Evolutionary conservation across 2,329 filamentous ascomycete genomes (phyloP).

Genomic region (Stachybotrys echinatus): DNA sequence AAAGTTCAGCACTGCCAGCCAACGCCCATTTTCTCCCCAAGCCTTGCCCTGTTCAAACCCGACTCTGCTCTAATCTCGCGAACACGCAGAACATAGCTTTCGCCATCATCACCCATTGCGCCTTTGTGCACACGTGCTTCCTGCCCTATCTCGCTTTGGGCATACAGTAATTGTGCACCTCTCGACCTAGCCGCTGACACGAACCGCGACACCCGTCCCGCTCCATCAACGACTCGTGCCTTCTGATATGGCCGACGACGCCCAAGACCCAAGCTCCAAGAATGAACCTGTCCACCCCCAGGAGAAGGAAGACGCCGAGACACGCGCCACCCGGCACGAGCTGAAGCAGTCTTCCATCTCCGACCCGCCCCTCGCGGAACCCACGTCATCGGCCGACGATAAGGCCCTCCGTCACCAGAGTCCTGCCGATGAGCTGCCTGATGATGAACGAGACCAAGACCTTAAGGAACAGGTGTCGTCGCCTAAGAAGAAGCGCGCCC

Average conservation of each 20-base stretch:
- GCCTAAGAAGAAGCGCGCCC: slow-evolving; percentile 62
- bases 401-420: slow-evolving; percentile 22
- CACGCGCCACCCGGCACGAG: slow-evolving; percentile 58
- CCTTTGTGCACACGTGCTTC: too few species aligned
- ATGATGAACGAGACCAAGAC: slow-evolving; percentile 23
- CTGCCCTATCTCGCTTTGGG: too few species aligned
- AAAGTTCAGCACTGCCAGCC: too few species aligned
- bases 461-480: slow-evolving; percentile 47
- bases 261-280: slow-evolving; percentile 34
- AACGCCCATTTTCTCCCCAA: background rate
- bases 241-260: slow-evolving; percentile 37
- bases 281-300: slow-evolving; percentile 24
- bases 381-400: slow-evolving; percentile 13
- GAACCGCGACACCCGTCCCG: background rate
- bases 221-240: background rate
- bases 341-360: slow-evolving; percentile 61
- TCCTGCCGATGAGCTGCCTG: slow-evolving; percentile 27
- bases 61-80: background rate
- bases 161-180: too few species aligned
- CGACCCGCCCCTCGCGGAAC: slow-evolving; percentile 28
- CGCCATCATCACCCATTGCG: too few species aligned
- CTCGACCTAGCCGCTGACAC: background rate
- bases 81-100: too few species aligned
- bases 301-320: slow-evolving; percentile 55
- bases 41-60: background rate